Evolutionary conservation across 2,329 filamentous ascomycete genomes (phyloP).

Genomic region (Pestalotiopsis sp.): DNA sequence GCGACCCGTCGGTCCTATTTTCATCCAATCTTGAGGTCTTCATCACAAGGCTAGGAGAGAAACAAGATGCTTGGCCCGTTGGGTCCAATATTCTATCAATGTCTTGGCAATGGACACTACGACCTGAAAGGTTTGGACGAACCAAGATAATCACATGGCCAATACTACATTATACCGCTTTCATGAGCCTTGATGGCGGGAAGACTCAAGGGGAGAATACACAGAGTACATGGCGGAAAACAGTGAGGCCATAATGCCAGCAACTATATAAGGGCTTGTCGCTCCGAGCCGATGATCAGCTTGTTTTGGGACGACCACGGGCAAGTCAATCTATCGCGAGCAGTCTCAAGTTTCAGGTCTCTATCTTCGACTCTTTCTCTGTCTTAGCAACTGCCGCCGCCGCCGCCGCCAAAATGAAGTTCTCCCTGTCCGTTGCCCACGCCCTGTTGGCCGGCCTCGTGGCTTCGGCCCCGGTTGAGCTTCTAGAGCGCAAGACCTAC

Average conservation of each 20-base stretch:
- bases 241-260: background rate
- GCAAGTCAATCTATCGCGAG: background rate
- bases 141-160: background rate
- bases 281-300: background rate
- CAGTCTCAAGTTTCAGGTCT: background rate
- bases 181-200: background rate
- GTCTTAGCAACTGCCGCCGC: background rate
- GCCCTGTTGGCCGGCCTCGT: conserved; percentile 4
- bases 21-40: background rate
- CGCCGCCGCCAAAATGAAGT: conserved; percentile 7
- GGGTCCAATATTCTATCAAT: background rate
- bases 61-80: background rate
- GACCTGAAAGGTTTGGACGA: background rate
- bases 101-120: background rate
- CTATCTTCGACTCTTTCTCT: background rate
- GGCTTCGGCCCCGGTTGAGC: background rate
- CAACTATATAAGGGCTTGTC: background rate
- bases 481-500: conserved; percentile 9
- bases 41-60: background rate
- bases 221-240: background rate
- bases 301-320: background rate
- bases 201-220: background rate
- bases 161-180: background rate
- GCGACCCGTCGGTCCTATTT: background rate
- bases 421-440: conserved; percentile 1